Evolutionary conservation across 2,329 filamentous ascomycete genomes (phyloP).

Genomic region (Gnomoniopsis smithogilvyi): DNA sequence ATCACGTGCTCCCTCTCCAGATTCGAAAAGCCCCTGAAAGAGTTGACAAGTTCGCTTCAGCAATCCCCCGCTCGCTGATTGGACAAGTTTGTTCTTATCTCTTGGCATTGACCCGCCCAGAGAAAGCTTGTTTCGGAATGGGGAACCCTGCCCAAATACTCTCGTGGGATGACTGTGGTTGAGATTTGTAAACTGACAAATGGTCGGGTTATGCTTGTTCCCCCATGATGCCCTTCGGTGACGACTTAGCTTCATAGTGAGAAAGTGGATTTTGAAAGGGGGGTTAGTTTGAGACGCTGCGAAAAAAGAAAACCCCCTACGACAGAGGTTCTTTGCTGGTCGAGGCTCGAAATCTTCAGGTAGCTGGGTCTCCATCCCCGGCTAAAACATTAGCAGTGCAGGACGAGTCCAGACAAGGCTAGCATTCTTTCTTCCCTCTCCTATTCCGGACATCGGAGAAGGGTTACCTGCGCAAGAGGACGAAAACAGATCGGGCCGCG

Average conservation of each 20-base stretch:
- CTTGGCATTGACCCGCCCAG: conserved; percentile 14
- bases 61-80: conserved; percentile 16
- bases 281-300: no score
- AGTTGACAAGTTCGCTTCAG: conserved; percentile 15
- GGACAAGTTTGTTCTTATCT: conserved; percentile 14
- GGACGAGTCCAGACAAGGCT: not conserved
- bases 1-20: conserved; percentile 5
- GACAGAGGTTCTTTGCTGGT: no score
- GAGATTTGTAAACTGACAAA: not conserved
- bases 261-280: no score
- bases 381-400: not conserved
- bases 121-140: conserved; percentile 13
- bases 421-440: not conserved
- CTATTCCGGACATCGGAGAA: not conserved
- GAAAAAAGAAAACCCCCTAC: no score
- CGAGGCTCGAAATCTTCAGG: no score
- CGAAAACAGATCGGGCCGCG: not conserved
- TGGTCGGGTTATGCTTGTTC: no score
- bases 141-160: conserved; percentile 5
- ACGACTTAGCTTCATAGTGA: no score
- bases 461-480: not conserved
- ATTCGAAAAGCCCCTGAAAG: conserved; percentile 6
- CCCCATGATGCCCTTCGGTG: not conserved
- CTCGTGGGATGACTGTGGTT: not conserved
- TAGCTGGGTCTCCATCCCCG: not conserved